Evolutionary conservation across 2,329 filamentous ascomycete genomes (phyloP), one percentile per base, ranked within the genome.

Genomic region (Fonsecaea monophora): DNA sequence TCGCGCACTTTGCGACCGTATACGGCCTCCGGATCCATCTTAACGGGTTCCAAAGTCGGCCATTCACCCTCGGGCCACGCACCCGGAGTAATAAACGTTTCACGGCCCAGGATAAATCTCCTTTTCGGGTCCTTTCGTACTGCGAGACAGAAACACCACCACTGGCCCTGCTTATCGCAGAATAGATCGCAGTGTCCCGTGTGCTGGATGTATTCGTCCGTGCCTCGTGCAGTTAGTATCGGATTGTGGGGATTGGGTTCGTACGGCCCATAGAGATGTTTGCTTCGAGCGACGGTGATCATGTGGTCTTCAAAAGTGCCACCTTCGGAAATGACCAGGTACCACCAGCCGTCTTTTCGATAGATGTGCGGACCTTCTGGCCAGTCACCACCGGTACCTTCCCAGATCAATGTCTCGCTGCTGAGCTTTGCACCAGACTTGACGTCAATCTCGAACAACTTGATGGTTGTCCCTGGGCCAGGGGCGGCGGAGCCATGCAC

Each of bases 311-410:
- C 70, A 0, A 80, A 81, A 0, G 85, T 87, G 2, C 85, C 85
- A 42, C 84, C 84, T 74, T 87, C 85, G 0, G 84, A 83, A 0
- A 82, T 82, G 18, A 86, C 75, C 1, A 86, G 76, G 66, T 86
- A 87, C 70, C 85, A 86, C 67, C 79, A 86, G 0, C 76, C 79
- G 25, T 84, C 83, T 37, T 82, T 82, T 50, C 78, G 79, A 72
- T 84, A 84, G 32, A 87, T 80, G 57, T 87, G 85, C 0, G 86
- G 85, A 0, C 85, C 86, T 69, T 87, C 86, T 0, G 85, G 76
- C 73, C 81, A 71, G 68, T 78, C 61, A 59, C 74, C 79, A 0
- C 80, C 80, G 0, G 78, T 82, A 2, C 83, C 84, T 32, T 82
- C 81, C 75, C 83, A 83, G 37, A 84, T 76, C 1, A 77, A 58